A percentile compares a stretch with the other conserved stretches of the same genome.
Evolutionary conservation across 2,329 filamentous ascomycete genomes (phyloP).

Genomic region (Diaporthe caulivora): DNA sequence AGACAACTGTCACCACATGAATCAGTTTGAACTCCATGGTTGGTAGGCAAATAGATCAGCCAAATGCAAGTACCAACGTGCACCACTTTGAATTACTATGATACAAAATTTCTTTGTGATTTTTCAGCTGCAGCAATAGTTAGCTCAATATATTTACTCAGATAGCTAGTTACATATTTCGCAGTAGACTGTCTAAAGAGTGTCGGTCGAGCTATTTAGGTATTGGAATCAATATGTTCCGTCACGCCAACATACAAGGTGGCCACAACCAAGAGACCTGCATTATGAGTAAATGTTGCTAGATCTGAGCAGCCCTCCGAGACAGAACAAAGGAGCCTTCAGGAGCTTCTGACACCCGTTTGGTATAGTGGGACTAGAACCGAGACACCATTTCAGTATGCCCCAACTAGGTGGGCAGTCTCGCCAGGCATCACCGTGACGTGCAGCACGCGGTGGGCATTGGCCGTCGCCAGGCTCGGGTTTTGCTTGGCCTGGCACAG

Average conservation of each 20-base stretch:
- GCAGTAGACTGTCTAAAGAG: no score
- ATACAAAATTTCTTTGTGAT: not conserved
- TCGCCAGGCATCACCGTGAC: not conserved
- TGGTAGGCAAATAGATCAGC: not conserved
- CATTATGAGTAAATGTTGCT: not conserved
- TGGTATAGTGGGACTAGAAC: no score
- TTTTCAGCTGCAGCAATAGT: no score
- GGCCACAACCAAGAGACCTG: no score
- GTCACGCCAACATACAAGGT: no score
- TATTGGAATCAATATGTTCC: no score
- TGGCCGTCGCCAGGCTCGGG: not conserved
- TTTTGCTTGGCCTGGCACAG: not conserved
- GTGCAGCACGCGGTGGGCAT: not conserved
- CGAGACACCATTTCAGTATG: not conserved
- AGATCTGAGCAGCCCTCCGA: not conserved
- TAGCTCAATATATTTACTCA: no score
- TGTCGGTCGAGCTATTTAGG: no score
- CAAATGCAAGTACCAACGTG: not conserved
- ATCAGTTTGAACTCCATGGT: not conserved
- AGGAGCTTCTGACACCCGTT: accelerated
- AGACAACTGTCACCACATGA: constrained; percentile 1
- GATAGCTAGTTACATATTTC: no score
- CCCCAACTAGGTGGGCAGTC: not conserved
- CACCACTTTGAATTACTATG: not conserved
- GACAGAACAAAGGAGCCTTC: not conserved